These are phyloP conservation scores for Ambrosiella beaveri DNA, from an alignment of 2,329 filamentous ascomycete species.

Conservation along the genomic window DNA sequence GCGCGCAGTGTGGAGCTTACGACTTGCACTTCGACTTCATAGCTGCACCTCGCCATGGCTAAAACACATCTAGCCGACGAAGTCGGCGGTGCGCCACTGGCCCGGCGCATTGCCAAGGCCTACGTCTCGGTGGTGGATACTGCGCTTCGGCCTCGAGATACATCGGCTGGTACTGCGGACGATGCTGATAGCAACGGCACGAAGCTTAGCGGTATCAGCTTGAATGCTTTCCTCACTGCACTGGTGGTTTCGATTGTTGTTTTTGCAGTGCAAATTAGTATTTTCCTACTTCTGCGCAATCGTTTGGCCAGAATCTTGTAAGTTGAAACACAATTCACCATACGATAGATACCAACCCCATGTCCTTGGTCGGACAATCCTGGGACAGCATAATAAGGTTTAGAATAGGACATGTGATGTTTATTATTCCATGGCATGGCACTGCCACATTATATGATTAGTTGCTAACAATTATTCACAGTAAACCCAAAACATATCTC, in stretches of 20 bases:
- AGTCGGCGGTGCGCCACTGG: neutral
- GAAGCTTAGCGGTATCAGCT: slow-evolving; percentile 25
- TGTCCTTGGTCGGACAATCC: neutral
- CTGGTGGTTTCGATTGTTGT: slow-evolving; percentile 43
- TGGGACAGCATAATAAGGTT: neutral
- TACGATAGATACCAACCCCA: neutral
- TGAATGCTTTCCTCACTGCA: slow-evolving; percentile 46
- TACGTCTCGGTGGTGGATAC: slow-evolving; percentile 3
- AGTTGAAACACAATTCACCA: slow-evolving; percentile 19
- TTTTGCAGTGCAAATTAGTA: slow-evolving; percentile 44
- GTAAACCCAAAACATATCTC: slow-evolving; percentile 69
- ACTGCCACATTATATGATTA: neutral
- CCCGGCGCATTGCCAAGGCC: neutral
- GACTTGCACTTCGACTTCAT: neutral
- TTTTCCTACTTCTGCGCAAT: slow-evolving; percentile 63
- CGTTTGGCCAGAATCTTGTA: slow-evolving; percentile 73
- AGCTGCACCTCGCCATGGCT: neutral
- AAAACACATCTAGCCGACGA: neutral
- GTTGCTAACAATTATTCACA: slow-evolving; percentile 18
- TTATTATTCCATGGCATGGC: neutral
- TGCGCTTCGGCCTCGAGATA: slow-evolving; percentile 1
- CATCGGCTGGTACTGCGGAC: slow-evolving; percentile 1
- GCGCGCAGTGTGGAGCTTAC: neutral
- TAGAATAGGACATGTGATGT: neutral
- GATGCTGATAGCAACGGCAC: slow-evolving; percentile 4